A percentile compares a stretch with the other conserved stretches of the same genome.
Evolutionary conservation across 768 basidiomycete species (phyloP).

Genomic region (Amanita inopinata): DNA sequence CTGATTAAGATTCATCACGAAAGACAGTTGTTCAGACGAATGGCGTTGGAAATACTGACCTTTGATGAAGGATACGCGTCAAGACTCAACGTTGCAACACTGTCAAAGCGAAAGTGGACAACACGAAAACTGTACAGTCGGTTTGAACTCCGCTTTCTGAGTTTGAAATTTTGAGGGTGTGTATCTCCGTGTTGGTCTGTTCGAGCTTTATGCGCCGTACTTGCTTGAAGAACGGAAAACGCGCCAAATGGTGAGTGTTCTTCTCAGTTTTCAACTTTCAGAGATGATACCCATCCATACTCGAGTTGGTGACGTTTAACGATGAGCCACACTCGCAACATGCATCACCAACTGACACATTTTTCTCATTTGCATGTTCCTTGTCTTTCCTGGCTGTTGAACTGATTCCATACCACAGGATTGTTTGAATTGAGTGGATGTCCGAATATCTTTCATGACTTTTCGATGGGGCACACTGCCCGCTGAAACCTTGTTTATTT

Average conservation of each 20-base stretch:
- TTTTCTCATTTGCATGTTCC: conserved; percentile 4
- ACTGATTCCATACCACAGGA: no score
- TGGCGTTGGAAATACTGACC: conserved; percentile 5
- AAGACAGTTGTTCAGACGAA: conserved; percentile 10
- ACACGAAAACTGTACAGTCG: conserved; percentile 32
- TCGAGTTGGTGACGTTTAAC: conserved; percentile 61
- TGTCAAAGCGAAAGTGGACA: conserved; percentile 8
- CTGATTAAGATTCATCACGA: conserved; percentile 50
- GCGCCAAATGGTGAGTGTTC: conserved; percentile 22
- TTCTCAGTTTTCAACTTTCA: conserved; percentile 13
- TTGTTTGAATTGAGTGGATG: no score
- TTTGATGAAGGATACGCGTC: no score
- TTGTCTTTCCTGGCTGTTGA: no score
- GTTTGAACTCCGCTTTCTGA: conserved; percentile 26
- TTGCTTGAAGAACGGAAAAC: no score
- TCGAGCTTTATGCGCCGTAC: no score
- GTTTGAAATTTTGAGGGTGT: conserved; percentile 12
- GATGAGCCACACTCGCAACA: conserved; percentile 72
- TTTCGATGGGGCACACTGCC: conserved; percentile 36
- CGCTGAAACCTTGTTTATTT: conserved; percentile 23
- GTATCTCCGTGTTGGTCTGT: neutral
- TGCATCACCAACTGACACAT: conserved; percentile 60
- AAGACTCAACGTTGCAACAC: no score
- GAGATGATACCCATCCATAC: conserved; percentile 65
- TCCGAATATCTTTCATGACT: no score